Percentiles rank a stretch among this genome's conserved stretches.
Evolutionary conservation across 805 yeast genomes (phyloP).

Genomic region (Starmerella floris): DNA sequence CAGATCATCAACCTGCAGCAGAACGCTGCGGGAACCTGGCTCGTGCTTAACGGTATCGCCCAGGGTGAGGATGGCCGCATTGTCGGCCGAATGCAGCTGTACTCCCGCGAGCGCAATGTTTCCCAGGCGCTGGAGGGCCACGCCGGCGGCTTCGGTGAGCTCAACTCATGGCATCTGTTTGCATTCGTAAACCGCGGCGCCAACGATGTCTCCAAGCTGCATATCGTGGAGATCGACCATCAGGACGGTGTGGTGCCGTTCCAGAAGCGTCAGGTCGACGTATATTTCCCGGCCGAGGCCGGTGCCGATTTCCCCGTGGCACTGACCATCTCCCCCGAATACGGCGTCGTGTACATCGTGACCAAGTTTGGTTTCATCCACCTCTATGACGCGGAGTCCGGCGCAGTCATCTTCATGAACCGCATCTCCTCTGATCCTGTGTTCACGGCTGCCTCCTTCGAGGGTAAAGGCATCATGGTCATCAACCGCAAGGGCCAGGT

Average conservation of each 20-base stretch:
- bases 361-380: constrained; percentile 96
- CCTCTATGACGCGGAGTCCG: constrained; percentile 85
- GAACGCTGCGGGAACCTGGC: constrained; percentile 75
- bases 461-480: constrained; percentile 72
- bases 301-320: constrained; percentile 92
- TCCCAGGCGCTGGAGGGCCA: constrained; percentile 98
- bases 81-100: constrained; percentile 92
- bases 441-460: constrained; percentile 73
- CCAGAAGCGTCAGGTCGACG: constrained; percentile 78
- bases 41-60: constrained; percentile 86
- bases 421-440: constrained; percentile 93
- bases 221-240: constrained; percentile 92
- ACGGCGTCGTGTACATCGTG: constrained; percentile 75
- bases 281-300: constrained; percentile 95
- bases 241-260: constrained; percentile 70
- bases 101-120: constrained; percentile 72
- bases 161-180: constrained; percentile 65
- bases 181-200: constrained; percentile 76
- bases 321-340: constrained; percentile 69
- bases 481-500: constrained; percentile 94
- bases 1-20: constrained; percentile 86
- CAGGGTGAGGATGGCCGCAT: constrained; percentile 78
- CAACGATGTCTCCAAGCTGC: constrained; percentile 72
- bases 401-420: constrained; percentile 84
- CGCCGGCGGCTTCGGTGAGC: constrained; percentile 75